These are phyloP conservation scores for Aegilops bicornis DNA, from an alignment of 176 grass and related monocot species.

Conservation along the genomic window DNA sequence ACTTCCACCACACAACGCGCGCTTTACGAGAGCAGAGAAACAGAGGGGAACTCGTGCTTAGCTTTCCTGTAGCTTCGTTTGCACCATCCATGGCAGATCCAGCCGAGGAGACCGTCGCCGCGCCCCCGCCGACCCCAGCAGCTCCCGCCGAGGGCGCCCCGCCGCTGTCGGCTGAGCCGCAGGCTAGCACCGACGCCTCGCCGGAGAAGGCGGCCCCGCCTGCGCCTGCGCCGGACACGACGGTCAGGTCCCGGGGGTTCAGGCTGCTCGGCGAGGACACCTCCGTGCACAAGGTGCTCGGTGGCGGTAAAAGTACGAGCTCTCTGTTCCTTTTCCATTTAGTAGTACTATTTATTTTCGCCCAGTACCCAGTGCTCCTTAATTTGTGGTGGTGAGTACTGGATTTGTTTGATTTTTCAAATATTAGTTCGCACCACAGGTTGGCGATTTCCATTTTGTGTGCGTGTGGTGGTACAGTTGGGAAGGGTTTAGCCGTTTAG, in stretches of 20 bases:
- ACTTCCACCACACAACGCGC: not conserved
- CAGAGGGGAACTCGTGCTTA: not conserved
- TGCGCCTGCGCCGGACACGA: not conserved
- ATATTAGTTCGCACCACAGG: not conserved
- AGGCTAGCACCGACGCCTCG: constrained; percentile 17
- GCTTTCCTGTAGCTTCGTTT: not conserved
- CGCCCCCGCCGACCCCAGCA: constrained; percentile 44
- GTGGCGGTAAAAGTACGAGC: constrained; percentile 78
- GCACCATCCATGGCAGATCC: constrained; percentile 49
- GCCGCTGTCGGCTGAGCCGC: constrained; percentile 27
- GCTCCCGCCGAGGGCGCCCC: constrained; percentile 31
- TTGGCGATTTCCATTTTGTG: not conserved
- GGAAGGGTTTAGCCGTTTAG: not conserved
- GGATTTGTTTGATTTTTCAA: not conserved
- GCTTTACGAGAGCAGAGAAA: not conserved
- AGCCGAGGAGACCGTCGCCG: constrained; percentile 41
- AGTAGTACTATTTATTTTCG: not conserved
- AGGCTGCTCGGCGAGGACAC: constrained; percentile 77
- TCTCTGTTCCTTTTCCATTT: not conserved
- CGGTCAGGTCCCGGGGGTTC: constrained; percentile 43
- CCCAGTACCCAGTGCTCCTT: not conserved
- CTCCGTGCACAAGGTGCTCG: constrained; percentile 69
- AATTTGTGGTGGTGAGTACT: not conserved
- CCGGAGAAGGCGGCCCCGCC: constrained; percentile 34
- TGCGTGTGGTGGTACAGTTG: not conserved